Conservation (phyloP, 1,284 basidiomycete species). For the Pterula multifida region DNA sequence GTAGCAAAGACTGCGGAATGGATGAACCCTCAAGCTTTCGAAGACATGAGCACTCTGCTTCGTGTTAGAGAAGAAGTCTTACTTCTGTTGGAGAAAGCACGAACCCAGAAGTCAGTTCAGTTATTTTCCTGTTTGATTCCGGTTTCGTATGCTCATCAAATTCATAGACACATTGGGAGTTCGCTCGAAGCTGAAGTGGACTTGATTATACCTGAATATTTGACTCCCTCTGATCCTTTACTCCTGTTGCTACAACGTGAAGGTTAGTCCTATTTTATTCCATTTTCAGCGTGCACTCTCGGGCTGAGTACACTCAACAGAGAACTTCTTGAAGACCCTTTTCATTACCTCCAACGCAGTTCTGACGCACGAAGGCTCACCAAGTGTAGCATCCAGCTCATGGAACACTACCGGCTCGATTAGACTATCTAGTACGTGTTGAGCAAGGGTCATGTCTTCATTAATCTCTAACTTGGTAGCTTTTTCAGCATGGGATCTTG, state of each 20-base stretch:
- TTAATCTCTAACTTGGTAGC: slow-evolving; percentile 12
- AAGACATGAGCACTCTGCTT: slow-evolving; percentile 51
- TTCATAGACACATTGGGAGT: background rate
- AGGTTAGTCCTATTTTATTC: slow-evolving; percentile 21
- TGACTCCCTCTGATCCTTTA: slow-evolving; percentile 6
- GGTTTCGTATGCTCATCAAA: background rate
- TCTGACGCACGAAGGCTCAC: slow-evolving; percentile 23
- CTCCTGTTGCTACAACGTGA: slow-evolving; percentile 33
- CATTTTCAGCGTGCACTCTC: background rate
- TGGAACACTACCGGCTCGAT: slow-evolving; percentile 14
- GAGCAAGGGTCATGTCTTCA: too few relatives aligned
- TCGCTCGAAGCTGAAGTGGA: slow-evolving; percentile 13
- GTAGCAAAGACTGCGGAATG: slow-evolving; percentile 34
- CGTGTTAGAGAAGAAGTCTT: slow-evolving; percentile 44
- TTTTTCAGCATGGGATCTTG: slow-evolving; percentile 20
- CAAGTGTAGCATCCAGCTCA: slow-evolving; percentile 10
- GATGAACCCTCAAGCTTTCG: slow-evolving; percentile 37
- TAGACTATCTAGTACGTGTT: slow-evolving; percentile 6
- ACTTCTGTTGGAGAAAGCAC: slow-evolving; percentile 54
- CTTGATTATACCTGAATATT: slow-evolving; percentile 18
- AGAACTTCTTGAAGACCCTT: slow-evolving; percentile 49
- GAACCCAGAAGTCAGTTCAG: slow-evolving; percentile 47
- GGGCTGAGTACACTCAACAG: slow-evolving; percentile 24
- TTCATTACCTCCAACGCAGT: slow-evolving; percentile 69
- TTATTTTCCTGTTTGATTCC: background rate